phyloP scores from a whole-genome alignment of 2,329 filamentous ascomycete genomes.

The Neofusicoccum cordaticola region DNA sequence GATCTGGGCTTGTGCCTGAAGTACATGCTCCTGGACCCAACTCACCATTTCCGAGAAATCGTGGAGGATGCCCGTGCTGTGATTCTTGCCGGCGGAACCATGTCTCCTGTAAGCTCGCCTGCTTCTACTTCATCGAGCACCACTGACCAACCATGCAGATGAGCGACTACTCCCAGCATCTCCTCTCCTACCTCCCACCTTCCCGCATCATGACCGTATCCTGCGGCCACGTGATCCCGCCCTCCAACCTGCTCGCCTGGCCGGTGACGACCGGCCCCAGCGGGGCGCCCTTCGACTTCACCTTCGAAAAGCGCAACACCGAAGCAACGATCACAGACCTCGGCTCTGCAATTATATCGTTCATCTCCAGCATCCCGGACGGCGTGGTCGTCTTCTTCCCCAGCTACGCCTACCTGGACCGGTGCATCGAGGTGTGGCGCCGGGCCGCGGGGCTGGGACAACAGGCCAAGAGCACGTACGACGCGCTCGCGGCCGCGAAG shows the following conservation, averaged over 20 bases:
- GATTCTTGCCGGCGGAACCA: conserved; percentile 89
- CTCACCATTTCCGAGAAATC: conserved; percentile 85
- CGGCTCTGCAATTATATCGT: conserved; percentile 67
- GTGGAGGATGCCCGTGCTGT: conserved; percentile 82
- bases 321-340: conserved; percentile 68
- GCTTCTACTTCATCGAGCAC: background rate
- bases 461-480: conserved; percentile 52
- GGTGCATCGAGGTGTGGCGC: conserved; percentile 54
- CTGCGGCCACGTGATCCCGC: conserved; percentile 90
- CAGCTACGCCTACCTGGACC: conserved; percentile 85
- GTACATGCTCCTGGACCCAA: conserved; percentile 88
- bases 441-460: conserved; percentile 17
- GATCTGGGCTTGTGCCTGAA: conserved; percentile 51
- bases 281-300: conserved; percentile 73
- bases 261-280: conserved; percentile 56
- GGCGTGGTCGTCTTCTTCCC: conserved; percentile 95
- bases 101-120: conserved; percentile 70
- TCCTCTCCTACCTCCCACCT: conserved; percentile 71
- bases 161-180: conserved; percentile 79
- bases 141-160: conserved; percentile 49
- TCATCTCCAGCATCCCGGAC: conserved; percentile 75
- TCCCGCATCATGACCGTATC: conserved; percentile 74
- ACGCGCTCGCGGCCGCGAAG: conserved; percentile 58
- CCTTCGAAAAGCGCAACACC: conserved; percentile 73
- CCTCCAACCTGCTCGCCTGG: conserved; percentile 75